Evolutionary conservation across 2,329 filamentous ascomycete species (phyloP).

Genomic region (Colletotrichum chrysophilum): DNA sequence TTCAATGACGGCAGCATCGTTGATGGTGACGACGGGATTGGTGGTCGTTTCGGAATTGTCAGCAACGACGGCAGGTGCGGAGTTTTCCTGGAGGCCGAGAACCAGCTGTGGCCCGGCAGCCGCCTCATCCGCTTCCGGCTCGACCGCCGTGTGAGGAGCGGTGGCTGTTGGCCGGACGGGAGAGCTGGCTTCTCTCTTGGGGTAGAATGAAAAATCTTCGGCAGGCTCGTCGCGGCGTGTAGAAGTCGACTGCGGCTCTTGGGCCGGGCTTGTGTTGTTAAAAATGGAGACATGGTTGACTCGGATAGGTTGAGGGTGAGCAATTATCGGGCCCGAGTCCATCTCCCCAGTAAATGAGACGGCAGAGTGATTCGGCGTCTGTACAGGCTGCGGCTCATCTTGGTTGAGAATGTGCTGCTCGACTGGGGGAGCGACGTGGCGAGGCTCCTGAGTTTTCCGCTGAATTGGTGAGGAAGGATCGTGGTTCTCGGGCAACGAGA

Average conservation of each 20-base stretch:
- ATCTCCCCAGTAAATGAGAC: background rate
- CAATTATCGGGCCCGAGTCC: constrained; percentile 10
- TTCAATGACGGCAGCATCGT: background rate
- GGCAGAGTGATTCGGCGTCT: background rate
- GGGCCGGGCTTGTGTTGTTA: background rate
- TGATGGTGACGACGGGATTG: background rate
- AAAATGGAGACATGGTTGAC: constrained; percentile 20
- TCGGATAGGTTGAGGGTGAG: constrained; percentile 20
- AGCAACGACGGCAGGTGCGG: background rate
- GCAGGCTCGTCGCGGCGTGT: background rate
- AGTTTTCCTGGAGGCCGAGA: constrained; percentile 2
- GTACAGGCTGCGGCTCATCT: background rate
- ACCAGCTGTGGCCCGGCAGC: background rate
- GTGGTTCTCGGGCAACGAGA: background rate
- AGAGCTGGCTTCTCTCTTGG: constrained; percentile 15
- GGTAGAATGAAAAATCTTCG: constrained; percentile 6
- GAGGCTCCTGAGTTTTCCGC: background rate
- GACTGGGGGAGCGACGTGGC: background rate
- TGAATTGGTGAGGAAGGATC: constrained; percentile 12
- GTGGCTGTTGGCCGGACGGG: constrained; percentile 5
- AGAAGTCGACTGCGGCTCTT: background rate
- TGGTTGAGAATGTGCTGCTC: background rate
- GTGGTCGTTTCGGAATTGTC: background rate
- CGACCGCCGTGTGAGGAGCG: background rate
- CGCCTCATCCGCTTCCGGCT: constrained; percentile 15